phyloP scores from a whole-genome alignment of 805 yeast genomes.

The Candida pini region DNA sequence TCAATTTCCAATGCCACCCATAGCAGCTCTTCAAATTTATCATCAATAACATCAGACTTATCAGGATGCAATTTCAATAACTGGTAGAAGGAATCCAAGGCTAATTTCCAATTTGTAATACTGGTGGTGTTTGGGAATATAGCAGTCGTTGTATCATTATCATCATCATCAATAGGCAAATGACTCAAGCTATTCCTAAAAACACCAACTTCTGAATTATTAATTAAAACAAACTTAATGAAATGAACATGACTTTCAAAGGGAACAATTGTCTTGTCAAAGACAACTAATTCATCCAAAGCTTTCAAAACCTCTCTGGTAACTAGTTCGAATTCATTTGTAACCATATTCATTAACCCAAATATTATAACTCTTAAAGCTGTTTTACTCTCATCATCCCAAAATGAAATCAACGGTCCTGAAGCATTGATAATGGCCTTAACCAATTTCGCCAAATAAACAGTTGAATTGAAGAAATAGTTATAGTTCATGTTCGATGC shows the following conservation, averaged over 20 bases:
- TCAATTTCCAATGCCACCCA: constrained; percentile 30
- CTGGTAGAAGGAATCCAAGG: constrained; percentile 26
- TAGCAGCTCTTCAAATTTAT: constrained; percentile 16
- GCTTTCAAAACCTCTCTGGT: constrained; percentile 35
- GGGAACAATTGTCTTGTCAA: constrained; percentile 34
- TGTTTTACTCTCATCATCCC: constrained; percentile 25
- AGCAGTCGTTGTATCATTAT: constrained; percentile 17
- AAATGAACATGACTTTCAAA: constrained; percentile 24
- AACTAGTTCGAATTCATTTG: constrained; percentile 28
- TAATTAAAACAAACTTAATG: constrained; percentile 27
- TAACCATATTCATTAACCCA: constrained; percentile 32
- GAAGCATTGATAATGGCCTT: constrained; percentile 41
- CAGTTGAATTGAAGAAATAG: constrained; percentile 35
- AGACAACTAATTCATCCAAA: constrained; percentile 42
- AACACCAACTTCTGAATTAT: constrained; percentile 30
- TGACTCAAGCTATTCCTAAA: constrained; percentile 16
- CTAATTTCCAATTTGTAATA: constrained; percentile 20
- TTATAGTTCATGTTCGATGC: constrained; percentile 46
- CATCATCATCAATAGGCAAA: constrained; percentile 22
- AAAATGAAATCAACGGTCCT: constrained; percentile 49
- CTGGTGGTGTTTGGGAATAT: constrained; percentile 31
- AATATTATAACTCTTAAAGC: constrained; percentile 33
- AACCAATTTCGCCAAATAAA: constrained; percentile 38
- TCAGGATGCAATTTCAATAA: constrained; percentile 20
- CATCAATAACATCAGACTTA: constrained; percentile 9